Evolutionary conservation across 2,329 filamentous ascomycete species (phyloP).

Genomic region (Teratosphaeria destructans): DNA sequence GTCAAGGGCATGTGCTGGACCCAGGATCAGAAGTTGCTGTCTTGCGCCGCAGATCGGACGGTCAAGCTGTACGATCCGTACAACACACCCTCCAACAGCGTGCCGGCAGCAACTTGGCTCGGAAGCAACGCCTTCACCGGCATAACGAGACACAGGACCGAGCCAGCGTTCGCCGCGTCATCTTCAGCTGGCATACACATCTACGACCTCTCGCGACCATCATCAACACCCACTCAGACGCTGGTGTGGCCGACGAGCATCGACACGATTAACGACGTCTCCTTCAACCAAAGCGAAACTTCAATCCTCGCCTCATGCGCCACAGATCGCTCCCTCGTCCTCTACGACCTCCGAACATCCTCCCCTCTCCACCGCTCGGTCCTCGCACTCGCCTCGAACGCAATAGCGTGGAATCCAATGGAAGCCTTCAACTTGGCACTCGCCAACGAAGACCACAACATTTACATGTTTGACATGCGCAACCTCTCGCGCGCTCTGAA

Average conservation of each 20-base stretch:
- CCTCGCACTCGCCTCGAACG: conserved; percentile 73
- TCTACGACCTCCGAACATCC: conserved; percentile 85
- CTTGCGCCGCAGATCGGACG: conserved; percentile 74
- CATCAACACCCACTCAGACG: conserved; percentile 65
- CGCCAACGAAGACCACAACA: conserved; percentile 89
- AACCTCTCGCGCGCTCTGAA: conserved; percentile 82
- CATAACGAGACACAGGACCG: conserved; percentile 69
- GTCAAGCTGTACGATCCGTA: conserved; percentile 91
- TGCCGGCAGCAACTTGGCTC: conserved; percentile 76
- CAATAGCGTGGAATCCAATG: conserved; percentile 89
- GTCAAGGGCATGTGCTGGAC: conserved; percentile 91
- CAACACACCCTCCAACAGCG: conserved; percentile 54
- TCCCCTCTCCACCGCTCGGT: conserved; percentile 72
- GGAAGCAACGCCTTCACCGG: conserved; percentile 74
- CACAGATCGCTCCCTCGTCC: conserved; percentile 73
- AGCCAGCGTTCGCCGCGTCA: conserved; percentile 66
- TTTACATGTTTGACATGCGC: conserved; percentile 88
- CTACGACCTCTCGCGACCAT: conserved; percentile 76
- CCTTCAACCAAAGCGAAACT: conserved; percentile 91
- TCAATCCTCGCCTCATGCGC: conserved; percentile 78
- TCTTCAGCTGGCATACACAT: conserved; percentile 71
- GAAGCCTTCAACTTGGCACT: conserved; percentile 92
- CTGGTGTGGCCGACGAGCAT: conserved; percentile 78
- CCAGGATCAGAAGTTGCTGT: conserved; percentile 70
- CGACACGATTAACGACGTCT: conserved; percentile 79